Evolutionary conservation across 2,329 filamentous ascomycete genomes (phyloP).

Genomic region (Gnomoniopsis smithogilvyi): DNA sequence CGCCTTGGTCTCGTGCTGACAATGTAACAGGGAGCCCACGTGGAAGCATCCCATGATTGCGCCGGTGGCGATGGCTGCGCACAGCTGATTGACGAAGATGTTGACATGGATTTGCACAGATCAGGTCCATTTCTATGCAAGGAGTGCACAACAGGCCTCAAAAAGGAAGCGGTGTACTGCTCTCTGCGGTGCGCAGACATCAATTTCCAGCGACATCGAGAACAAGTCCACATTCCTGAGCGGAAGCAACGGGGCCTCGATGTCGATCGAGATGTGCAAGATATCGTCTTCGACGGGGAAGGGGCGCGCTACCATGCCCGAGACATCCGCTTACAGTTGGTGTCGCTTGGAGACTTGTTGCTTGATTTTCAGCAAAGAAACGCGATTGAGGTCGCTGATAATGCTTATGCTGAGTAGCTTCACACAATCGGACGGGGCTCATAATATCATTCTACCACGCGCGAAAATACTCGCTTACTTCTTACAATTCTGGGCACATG

Average conservation of each 20-base stretch:
- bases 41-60: constrained; percentile 23
- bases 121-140: constrained; percentile 26
- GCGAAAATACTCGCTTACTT: not conserved
- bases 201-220: constrained; percentile 31
- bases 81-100: constrained; percentile 21
- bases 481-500: not conserved
- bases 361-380: constrained; percentile 18
- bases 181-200: constrained; percentile 27
- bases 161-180: constrained; percentile 29
- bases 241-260: constrained; percentile 16
- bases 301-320: constrained; percentile 21
- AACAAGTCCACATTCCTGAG: constrained; percentile 27
- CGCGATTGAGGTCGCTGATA: constrained; percentile 3
- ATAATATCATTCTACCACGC: not conserved
- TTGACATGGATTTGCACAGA: constrained; percentile 19
- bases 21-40: constrained; percentile 21
- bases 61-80: constrained; percentile 23
- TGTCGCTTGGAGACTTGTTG: constrained; percentile 18
- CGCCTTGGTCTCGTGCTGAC: constrained; percentile 1
- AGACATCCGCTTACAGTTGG: constrained; percentile 20
- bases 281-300: constrained; percentile 17
- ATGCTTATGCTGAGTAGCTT: not conserved
- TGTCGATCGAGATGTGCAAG: constrained; percentile 16
- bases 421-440: not conserved
- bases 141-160: constrained; percentile 29